Conservation (phyloP, 768 basidiomycete species). For the Suillus placidus region DNA sequence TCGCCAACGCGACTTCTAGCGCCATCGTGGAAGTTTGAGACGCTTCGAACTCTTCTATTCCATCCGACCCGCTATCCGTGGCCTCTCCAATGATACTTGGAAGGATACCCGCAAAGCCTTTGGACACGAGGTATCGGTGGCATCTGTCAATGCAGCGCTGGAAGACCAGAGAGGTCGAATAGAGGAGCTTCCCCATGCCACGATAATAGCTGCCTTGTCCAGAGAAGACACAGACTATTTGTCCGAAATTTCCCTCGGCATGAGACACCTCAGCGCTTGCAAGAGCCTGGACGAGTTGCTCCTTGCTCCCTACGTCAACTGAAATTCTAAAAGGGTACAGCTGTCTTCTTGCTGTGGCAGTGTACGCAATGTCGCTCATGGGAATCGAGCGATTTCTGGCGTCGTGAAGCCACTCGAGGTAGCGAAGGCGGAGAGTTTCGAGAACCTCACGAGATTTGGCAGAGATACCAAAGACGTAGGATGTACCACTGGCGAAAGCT, state of each 20-base stretch:
- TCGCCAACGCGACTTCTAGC: constrained; percentile 63
- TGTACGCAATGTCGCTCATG: constrained; percentile 63
- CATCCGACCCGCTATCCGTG: constrained; percentile 22
- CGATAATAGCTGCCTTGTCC: constrained; percentile 73
- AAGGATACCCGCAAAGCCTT: constrained; percentile 55
- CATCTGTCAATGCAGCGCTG: constrained; percentile 58
- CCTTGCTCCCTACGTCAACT: constrained; percentile 44
- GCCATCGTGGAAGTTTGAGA: constrained; percentile 60
- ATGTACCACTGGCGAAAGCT: background rate
- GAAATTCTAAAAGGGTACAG: constrained; percentile 56
- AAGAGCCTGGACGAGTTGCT: constrained; percentile 53
- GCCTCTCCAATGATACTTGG: constrained; percentile 41
- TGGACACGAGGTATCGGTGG: constrained; percentile 47
- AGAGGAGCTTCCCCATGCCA: constrained; percentile 64
- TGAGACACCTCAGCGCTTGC: constrained; percentile 36
- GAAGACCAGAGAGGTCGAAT: constrained; percentile 52
- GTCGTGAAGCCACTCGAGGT: constrained; percentile 50
- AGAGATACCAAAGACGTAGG: constrained; percentile 61
- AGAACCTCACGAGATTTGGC: constrained; percentile 56
- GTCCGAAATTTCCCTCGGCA: constrained; percentile 28
- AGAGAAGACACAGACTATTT: constrained; percentile 68
- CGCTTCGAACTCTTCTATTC: constrained; percentile 45
- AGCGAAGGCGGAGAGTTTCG: constrained; percentile 48
- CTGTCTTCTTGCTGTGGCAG: constrained; percentile 66
- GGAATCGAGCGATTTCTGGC: constrained; percentile 24